Base-by-base conservation (phyloP, 2,329 filamentous ascomycete genomes). In the Tolypocladium amazonense region DNA sequence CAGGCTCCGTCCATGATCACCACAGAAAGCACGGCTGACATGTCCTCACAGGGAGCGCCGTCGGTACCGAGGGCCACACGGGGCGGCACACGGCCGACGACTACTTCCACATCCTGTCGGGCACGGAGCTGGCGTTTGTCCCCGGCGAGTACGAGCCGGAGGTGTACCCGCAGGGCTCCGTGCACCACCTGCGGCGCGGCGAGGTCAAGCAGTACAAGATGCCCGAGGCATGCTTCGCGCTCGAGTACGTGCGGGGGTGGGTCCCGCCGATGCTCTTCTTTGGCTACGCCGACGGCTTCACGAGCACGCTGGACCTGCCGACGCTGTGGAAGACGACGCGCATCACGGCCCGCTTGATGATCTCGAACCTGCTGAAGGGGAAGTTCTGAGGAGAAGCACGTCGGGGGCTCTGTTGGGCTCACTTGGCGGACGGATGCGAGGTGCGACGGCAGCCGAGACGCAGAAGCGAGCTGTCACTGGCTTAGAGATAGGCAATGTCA, bases 231-330 rank as follows among this genome's bases (percentile, higher is more conserved):
- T 92, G 88, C 79, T 92, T 91, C 75, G 90, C 90, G 58, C 81
- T 94, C 66, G 90, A 93, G 80, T 90, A 92, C 74, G 89, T 89
- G 55, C 81, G 88, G 65, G 91, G 92, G 64, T 96, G 90, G 90
- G 95, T 96, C 74, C 92, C 92, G 55, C 89, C 89, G 60, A 96
- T 96, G 92, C 79, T 96, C 57, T 88, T 89, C 73, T 96, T 96
- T 73, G 92, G 92, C 62, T 93, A 88, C 72, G 89, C 90, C 63
- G 92, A 96, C 74, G 86, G 84, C 55, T 80, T 96, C 61, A 84
- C 81, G 59, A 92, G 87, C 74, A 96, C 91, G 5, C 78, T 96
- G 65, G 92, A 96, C 74, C 83, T 95, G 71, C 85, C 83, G n/a
- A 96, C 91, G 1, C 74, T 96, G 68, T 94, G 88, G 88, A 82